phyloP scores from a whole-genome alignment of 148 eudicot genomes.

The Cornus kousa region DNA sequence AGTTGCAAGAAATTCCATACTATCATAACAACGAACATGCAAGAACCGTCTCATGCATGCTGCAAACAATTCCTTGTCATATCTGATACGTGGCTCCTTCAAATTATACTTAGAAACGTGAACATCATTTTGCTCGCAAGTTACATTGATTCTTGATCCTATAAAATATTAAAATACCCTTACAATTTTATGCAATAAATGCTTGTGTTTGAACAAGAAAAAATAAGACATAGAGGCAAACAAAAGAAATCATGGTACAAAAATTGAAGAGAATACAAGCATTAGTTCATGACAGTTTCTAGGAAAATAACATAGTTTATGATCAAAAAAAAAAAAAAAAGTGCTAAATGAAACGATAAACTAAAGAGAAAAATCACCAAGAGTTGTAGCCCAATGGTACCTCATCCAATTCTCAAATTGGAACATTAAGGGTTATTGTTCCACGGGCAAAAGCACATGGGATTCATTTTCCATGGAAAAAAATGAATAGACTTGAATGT shows the following conservation, averaged over 20 bases:
- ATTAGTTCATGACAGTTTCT: not conserved
- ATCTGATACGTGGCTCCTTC: slow-evolving; percentile 13
- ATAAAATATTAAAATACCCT: slow-evolving; percentile 8
- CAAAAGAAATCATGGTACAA: not conserved
- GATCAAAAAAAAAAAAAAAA: not conserved
- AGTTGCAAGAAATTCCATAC: slow-evolving; percentile 73
- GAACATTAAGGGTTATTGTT: too few relatives aligned
- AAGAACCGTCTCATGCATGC: slow-evolving; percentile 79
- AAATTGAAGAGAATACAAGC: not conserved
- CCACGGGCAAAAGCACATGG: too few relatives aligned
- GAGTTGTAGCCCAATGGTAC: too few relatives aligned
- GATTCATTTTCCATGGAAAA: too few relatives aligned
- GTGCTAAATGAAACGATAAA: not conserved
- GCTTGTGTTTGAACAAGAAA: not conserved
- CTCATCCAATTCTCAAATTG: too few relatives aligned
- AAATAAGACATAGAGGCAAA: not conserved
- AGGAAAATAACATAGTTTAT: not conserved
- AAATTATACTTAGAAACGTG: slow-evolving; percentile 17
- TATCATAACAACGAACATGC: slow-evolving; percentile 76
- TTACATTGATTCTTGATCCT: slow-evolving; percentile 31
- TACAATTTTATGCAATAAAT: not conserved
- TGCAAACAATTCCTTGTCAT: slow-evolving; percentile 58
- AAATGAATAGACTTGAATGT: too few relatives aligned
- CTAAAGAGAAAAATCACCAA: too few relatives aligned
- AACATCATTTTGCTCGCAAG: slow-evolving; percentile 19